Evolutionary conservation across 805 yeast species (phyloP), one percentile per base, ranked within the genome.

Genomic region (Nakazawaea anatomiae): DNA sequence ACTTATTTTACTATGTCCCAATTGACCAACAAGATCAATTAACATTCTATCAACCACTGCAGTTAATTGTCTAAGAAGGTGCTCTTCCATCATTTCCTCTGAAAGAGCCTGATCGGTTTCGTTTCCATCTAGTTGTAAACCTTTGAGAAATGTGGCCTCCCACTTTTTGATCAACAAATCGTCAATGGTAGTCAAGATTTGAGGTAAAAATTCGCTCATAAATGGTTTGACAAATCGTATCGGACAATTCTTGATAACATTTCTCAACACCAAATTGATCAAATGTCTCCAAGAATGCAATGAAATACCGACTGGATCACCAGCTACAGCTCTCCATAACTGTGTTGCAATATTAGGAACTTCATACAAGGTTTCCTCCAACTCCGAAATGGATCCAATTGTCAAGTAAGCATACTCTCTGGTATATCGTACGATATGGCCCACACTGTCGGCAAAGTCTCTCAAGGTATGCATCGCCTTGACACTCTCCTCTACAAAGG

Each of bases 81-180:
- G 96, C 64, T 94, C 99, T 58, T 92, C 97, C 87, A 94, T 85
- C 95, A 94, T 94, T 63, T 94, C 99, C 58, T 91, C 97, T n/a
- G 94, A 85, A 60, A 92, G 74, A 28, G 89, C 88, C 48, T 83
- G 91, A 58, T 90, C 96, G 29, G 43, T 46, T 50, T 68, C 71
- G 42, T 65, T 65, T 0, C 83, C 83, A 57, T 77, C 80, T 39
- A 76, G 66, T 55, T 79, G 82, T 39, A 79, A 60, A 3, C 86
- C 85, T 34, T 77, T 81, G 49, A 71, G 66, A 62, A 77, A 80
- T 18, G 82, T 87, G 55, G 72, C 74, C 31, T 75, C 80, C 99
- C 99, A 94, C 63, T 79, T 84, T 30, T 70, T 71, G n/a, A 81
- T 78, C 38, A 94, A 70, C n/a, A 89, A 71, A 39, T 77, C 74